These are phyloP conservation scores for Aspergillus ostianus DNA, from an alignment of 495 filamentous ascomycete species.

Conservation along the genomic window DNA sequence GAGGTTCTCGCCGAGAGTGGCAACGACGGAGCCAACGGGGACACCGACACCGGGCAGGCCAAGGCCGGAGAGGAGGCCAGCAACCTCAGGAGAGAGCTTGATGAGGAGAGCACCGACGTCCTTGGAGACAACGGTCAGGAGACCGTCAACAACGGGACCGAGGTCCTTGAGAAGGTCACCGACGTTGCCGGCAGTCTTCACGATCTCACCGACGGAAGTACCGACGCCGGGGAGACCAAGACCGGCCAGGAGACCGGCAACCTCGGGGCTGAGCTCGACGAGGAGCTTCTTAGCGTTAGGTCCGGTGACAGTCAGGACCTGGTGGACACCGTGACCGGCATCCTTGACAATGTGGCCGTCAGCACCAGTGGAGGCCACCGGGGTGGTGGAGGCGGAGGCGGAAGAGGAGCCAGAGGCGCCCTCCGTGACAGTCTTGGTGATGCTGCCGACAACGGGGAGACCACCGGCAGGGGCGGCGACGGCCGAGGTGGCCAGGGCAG, in stretches of 20 bases:
- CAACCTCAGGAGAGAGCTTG: constrained; percentile 33
- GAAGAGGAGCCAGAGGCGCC: constrained; percentile 10
- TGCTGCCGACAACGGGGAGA: constrained; percentile 24
- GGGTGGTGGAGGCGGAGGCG: constrained; percentile 9
- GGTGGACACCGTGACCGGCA: constrained; percentile 27
- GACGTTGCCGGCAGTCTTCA: constrained; percentile 21
- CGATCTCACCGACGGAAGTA: constrained; percentile 8
- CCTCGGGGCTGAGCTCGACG: constrained; percentile 21
- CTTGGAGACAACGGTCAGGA: constrained; percentile 31
- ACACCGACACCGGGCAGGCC: constrained; percentile 31
- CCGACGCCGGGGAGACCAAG: constrained; percentile 16
- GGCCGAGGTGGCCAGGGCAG: constrained; percentile 32
- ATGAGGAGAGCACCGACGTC: constrained; percentile 33
- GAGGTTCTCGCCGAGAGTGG: constrained; percentile 34
- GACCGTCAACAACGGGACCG: constrained; percentile 21
- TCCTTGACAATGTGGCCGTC: constrained; percentile 32
- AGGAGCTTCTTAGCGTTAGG: constrained; percentile 28
- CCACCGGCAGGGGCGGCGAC: constrained; percentile 32
- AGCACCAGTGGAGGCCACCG: constrained; percentile 18
- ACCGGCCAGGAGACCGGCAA: constrained; percentile 23
- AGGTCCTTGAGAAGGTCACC: constrained; percentile 31
- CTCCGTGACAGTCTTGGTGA: constrained; percentile 21
- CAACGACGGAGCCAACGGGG: constrained; percentile 31
- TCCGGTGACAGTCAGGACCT: constrained; percentile 23
- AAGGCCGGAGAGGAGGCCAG: constrained; percentile 34